These are phyloP conservation scores for Nannochloris sp. DNA, from an alignment of 139 green algal genomes.

Conservation along the genomic window DNA sequence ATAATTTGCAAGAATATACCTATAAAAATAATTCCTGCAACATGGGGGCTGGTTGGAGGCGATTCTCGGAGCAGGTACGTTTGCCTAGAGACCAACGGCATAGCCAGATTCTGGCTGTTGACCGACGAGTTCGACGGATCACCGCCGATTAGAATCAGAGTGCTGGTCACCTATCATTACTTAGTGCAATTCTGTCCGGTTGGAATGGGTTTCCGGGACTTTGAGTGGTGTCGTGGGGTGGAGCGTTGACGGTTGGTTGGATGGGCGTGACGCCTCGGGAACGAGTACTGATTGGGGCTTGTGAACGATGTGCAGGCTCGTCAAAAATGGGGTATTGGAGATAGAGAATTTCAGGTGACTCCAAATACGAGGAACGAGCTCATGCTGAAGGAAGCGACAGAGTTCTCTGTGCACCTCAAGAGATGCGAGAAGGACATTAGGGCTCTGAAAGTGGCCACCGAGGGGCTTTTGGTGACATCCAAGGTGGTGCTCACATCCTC, in stretches of 20 bases:
- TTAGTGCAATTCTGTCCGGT: too few relatives aligned
- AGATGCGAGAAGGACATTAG: slow-evolving; percentile 73
- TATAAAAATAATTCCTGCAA: neutral
- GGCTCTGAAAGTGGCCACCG: slow-evolving; percentile 56
- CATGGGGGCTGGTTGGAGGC: slow-evolving; percentile 41
- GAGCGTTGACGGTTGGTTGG: slow-evolving; percentile 1
- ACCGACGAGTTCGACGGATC: neutral
- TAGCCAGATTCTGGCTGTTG: neutral
- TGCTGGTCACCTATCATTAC: too few relatives aligned
- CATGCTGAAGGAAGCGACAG: slow-evolving; percentile 72
- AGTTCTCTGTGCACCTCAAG: slow-evolving; percentile 61
- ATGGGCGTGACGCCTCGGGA: neutral
- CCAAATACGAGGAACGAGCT: slow-evolving; percentile 70
- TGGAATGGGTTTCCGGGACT: too few relatives aligned
- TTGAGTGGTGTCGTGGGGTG: too few relatives aligned
- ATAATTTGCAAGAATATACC: too few relatives aligned
- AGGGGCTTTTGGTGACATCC: slow-evolving; percentile 47
- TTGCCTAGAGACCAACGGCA: neutral
- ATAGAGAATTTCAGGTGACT: slow-evolving; percentile 54
- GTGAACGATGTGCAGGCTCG: slow-evolving; percentile 22
- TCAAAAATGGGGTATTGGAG: slow-evolving; percentile 52
- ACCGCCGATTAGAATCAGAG: too few relatives aligned
- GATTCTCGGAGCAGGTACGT: slow-evolving; percentile 31
- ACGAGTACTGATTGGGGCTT: neutral
- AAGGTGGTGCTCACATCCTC: slow-evolving; percentile 51